Conservation (phyloP, 306 rosid genomes). For the Purshia tridentata region DNA sequence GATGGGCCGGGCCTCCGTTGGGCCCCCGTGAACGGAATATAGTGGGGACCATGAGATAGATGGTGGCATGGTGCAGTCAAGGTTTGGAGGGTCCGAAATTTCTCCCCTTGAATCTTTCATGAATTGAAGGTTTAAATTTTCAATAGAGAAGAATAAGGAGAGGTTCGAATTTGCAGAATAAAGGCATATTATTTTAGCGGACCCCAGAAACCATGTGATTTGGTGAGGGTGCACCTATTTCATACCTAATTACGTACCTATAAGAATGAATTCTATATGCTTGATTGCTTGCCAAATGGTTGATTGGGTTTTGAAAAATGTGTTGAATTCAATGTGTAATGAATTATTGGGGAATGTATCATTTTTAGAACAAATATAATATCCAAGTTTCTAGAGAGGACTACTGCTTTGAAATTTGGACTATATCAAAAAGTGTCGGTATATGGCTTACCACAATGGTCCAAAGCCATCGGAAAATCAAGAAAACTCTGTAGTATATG, state of each 20-base stretch:
- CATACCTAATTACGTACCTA: not conserved
- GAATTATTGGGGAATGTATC: no score
- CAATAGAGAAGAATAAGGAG: not conserved
- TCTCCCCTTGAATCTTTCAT: not conserved
- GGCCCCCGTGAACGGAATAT: not conserved
- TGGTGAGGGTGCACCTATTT: not conserved
- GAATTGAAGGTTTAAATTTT: not conserved
- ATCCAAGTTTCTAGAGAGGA: conserved; percentile 3
- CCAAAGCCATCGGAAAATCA: not conserved
- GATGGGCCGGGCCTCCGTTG: not conserved
- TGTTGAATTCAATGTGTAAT: no score
- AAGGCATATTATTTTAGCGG: not conserved
- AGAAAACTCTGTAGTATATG: not conserved
- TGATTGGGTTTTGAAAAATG: not conserved
- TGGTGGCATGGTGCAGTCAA: not conserved
- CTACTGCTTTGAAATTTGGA: no score
- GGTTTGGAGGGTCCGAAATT: not conserved
- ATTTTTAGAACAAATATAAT: not conserved
- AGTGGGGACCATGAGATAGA: not conserved
- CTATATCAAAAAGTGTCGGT: not conserved
- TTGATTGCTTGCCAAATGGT: conserved; percentile 1
- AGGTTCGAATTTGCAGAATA: not conserved
- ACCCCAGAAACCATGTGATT: not conserved
- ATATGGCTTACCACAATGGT: not conserved
- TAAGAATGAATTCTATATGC: not conserved